These are phyloP conservation scores for Gentiana macrophylla DNA, from an alignment of 257 asterid genomes.

Conservation along the genomic window DNA sequence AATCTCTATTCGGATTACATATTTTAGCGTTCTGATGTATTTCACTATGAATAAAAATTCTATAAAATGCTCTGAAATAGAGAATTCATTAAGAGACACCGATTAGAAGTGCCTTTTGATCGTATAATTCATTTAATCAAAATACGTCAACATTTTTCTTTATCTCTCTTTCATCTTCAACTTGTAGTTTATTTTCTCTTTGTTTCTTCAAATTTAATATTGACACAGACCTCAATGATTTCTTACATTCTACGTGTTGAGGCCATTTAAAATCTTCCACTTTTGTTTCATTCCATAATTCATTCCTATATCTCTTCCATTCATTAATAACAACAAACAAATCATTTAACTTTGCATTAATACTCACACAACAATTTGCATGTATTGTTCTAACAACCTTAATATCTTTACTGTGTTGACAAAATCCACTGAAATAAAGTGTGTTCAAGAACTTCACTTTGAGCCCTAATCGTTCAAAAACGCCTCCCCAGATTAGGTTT, in stretches of 20 bases:
- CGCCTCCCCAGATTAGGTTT: conserved; percentile 13
- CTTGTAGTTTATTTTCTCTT: too few species aligned
- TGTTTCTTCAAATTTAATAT: too few species aligned
- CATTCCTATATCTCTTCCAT: conserved; percentile 23
- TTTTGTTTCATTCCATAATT: conserved; percentile 9
- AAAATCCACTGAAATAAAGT: conserved; percentile 33
- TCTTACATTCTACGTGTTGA: conserved; percentile 17
- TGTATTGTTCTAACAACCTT: conserved; percentile 30
- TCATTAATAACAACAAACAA: conserved; percentile 29
- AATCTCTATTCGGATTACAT: too few species aligned
- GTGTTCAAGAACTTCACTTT: conserved; percentile 29
- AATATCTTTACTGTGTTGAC: conserved; percentile 26
- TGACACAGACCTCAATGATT: conserved; percentile 16
- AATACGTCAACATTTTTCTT: too few species aligned
- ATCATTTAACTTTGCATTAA: conserved; percentile 30
- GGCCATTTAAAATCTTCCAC: conserved; percentile 24
- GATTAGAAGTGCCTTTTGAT: too few species aligned
- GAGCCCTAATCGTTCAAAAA: conserved; percentile 15
- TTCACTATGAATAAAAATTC: too few species aligned
- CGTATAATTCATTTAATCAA: too few species aligned
- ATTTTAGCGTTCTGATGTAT: too few species aligned
- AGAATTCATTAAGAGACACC: too few species aligned
- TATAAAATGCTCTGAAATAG: too few species aligned
- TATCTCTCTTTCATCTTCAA: too few species aligned
- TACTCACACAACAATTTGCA: conserved; percentile 42